phyloP scores from a whole-genome alignment of 345 rosid genomes.

The Fremontodendron californicum region DNA sequence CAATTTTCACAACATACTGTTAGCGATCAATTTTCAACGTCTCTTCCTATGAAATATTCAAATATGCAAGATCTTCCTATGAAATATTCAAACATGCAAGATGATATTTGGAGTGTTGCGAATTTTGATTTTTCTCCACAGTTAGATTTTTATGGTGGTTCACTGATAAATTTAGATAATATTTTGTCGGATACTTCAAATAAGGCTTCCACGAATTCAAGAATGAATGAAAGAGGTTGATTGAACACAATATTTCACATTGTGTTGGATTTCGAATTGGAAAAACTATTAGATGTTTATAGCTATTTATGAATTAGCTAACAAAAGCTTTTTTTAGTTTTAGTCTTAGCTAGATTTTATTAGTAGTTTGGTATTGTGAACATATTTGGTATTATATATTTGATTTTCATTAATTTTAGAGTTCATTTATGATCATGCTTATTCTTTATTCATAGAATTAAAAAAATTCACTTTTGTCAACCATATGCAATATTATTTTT shows the following conservation, averaged over 20 bases:
- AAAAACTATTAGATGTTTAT: no score
- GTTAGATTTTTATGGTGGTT: neutral
- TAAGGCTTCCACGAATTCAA: neutral
- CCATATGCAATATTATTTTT: no score
- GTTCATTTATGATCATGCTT: no score
- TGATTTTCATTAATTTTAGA: no score
- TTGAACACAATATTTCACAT: no score
- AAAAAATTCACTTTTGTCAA: no score
- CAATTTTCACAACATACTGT: neutral
- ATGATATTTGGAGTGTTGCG: neutral
- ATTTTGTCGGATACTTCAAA: neutral
- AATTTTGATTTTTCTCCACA: neutral
- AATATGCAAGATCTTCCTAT: neutral
- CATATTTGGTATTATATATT: no score
- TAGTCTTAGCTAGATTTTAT: no score
- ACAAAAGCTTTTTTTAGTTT: no score
- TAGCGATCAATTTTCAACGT: neutral
- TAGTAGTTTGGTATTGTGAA: no score
- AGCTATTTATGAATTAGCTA: no score
- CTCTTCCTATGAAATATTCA: neutral
- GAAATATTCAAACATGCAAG: neutral
- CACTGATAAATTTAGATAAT: neutral
- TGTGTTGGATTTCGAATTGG: neutral
- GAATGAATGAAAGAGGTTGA: neutral
- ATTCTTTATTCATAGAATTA: no score